Base-by-base conservation (phyloP, 2,329 filamentous ascomycete species). In the Paecilomyces sp. region DNA sequence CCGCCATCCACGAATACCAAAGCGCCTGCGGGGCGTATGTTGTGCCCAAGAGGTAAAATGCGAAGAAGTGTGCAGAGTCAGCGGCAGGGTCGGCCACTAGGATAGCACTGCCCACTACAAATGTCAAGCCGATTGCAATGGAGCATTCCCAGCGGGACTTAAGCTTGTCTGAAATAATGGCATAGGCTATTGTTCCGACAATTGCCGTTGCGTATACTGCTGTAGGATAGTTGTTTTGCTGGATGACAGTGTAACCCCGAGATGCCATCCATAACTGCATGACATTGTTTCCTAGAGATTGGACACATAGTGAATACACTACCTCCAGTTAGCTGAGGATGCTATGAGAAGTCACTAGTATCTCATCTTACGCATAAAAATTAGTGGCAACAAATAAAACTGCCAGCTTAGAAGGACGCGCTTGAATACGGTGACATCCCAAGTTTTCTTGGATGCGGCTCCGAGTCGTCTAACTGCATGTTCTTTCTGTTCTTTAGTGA, bases 1-100 rank as follows among this genome's bases (percentile, higher is more conserved):
- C 77, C 0, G 77, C 77, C 75, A 79, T 78, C 77, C 77, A 80
- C 0, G 75, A 74, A 62, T 79, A 79, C 77, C 77, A 80, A 18
- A 80, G 66, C 3, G 77, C 77, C 59, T 80, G 77, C 0, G 77
- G 77, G 1, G 77, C 77, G 57, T 76, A 80, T 0, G 76, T 78
- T 0, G 77, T 79, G 2, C 77, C 77, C 1, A 79, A 69, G 0
- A 79, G 63, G 62, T 78, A 79, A 60, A 78, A 79, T 6, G 77
- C 76, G 53, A 79, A 74, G 58, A 79, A 79, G 58, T 77, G 72
- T 33, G 69, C 76, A 0, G 70, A 72, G 47, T 76, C 70, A 6
- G 58, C 60, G 5, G 62, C 58, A 1, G 74, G 73, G 12, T 71
- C 63, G 5, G 73, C 68, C 24, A 77, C 71, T 5, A 77, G 61